Evolutionary conservation across 352 stramenopile genomes (phyloP).

Genomic region (Lagenidium sp.): DNA sequence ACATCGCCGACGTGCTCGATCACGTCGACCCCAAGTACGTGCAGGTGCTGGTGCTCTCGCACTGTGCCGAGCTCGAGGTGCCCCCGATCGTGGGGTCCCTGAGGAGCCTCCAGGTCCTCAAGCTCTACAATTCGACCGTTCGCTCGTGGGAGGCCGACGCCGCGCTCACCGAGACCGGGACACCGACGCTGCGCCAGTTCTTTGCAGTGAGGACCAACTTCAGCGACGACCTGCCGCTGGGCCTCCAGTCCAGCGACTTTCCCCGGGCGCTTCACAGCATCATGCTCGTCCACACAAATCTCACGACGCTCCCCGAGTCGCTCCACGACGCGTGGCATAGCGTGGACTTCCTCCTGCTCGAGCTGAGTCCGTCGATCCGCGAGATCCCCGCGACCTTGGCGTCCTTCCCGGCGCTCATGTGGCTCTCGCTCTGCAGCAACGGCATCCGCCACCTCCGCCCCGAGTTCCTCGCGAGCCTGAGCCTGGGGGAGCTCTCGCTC

Average conservation of each 20-base stretch:
- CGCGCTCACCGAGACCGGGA: background rate
- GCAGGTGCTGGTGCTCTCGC: background rate
- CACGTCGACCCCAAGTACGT: background rate
- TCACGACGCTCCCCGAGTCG: background rate
- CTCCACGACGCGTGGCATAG: background rate
- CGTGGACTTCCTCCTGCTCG: constrained; percentile 1
- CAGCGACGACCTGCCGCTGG: background rate
- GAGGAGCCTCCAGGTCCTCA: background rate
- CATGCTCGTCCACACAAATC: constrained; percentile 1
- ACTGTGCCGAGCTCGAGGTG: constrained; percentile 8
- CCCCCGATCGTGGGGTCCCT: constrained; percentile 1
- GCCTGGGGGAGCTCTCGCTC: background rate
- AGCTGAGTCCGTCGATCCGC: background rate
- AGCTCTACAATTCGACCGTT: constrained; percentile 7
- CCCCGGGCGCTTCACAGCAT: background rate
- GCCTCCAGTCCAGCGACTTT: background rate
- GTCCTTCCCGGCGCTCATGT: background rate
- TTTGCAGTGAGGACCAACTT: background rate
- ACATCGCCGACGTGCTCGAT: background rate
- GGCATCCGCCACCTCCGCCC: background rate
- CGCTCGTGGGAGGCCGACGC: background rate
- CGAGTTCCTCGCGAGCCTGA: background rate
- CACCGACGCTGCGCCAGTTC: background rate
- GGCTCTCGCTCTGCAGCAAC: constrained; percentile 1
- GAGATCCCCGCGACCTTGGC: background rate